phyloP scores from a whole-genome alignment of 345 rosid species.

The Boechera retrofracta region DNA sequence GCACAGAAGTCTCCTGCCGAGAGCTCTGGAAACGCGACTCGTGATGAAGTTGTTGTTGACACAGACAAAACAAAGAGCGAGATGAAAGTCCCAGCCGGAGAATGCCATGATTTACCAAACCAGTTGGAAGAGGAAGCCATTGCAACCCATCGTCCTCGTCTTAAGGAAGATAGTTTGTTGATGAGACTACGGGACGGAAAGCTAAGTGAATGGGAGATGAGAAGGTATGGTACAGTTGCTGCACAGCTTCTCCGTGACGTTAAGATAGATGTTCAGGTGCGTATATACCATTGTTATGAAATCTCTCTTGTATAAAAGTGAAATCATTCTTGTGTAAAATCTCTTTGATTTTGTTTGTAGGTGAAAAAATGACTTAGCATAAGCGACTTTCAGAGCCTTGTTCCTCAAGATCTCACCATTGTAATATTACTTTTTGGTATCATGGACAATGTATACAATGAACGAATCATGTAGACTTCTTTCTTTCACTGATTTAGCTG shows the following conservation, averaged over 20 bases:
- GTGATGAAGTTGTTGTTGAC: conserved; percentile 43
- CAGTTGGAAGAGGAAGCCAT: conserved; percentile 26
- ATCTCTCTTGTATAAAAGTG: neutral
- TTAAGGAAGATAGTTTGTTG: conserved; percentile 44
- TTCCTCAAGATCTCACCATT: conserved; percentile 2
- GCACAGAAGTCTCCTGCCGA: conserved; percentile 51
- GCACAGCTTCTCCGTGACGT: conserved; percentile 88
- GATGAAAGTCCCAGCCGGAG: conserved; percentile 26
- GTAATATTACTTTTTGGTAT: neutral
- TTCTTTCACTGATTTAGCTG: conserved; percentile 11
- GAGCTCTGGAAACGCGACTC: conserved; percentile 32
- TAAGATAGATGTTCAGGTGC: conserved; percentile 52
- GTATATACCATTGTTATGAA: conserved; percentile 6
- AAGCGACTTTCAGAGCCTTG: neutral
- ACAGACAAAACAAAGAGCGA: conserved; percentile 35
- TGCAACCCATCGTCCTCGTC: conserved; percentile 38
- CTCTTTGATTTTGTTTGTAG: conserved; percentile 30
- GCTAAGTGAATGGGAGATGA: conserved; percentile 88
- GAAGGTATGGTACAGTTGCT: conserved; percentile 88
- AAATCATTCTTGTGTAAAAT: neutral
- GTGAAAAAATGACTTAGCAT: conserved; percentile 35
- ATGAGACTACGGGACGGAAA: conserved; percentile 51
- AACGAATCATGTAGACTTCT: neutral
- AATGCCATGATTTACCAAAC: conserved; percentile 28
- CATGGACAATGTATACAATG: conserved; percentile 3